Base-by-base conservation (phyloP, 352 stramenopile species). In the Phytopythium oedochilum region DNA sequence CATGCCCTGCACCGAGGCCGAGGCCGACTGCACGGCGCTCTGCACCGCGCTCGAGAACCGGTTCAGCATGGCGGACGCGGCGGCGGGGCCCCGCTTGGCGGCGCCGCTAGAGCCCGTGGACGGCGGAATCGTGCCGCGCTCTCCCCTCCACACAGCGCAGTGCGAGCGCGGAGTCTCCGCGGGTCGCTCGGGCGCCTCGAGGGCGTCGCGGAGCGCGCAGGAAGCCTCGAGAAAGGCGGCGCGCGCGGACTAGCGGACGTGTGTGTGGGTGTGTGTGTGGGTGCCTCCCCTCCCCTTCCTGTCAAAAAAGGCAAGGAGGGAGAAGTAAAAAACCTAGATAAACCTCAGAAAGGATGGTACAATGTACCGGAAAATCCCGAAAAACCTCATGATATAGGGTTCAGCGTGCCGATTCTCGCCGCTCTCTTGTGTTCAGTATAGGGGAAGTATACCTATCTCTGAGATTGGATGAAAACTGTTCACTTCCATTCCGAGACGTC, bases 31-130 rank as follows among this genome's bases (percentile, higher is more conserved):
- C 29, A 68, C 70, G 20, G 60, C 73, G 23, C 73, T 83, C 54
- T 83, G 71, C 47, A 92, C 78, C 54, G 70, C 79, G 66, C 78
- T 88, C 50, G 79, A 89, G 58, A 92, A 80, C 48, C 75, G 78
- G 59, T 90, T 92, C 50, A 92, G 80, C 82, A 92, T 92, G 48
- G 48, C 48, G 48, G 48, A 54, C 31, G 48, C 46, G 25, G 29
- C 46, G 28, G 46, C 46, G 28, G 46, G 46, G 17, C 18, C 32
- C 18, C 46, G 46, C 46, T 53, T 53, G 14, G 29, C 29, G 46
- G 32, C 29, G 46, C 17, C 46, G 46, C 28, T 53, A 0, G 46
- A n/a, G 28, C 9, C 29, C 18, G 46, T 40, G 29, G 46, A 25
- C 46, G 46, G 26, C 31, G 31, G 6, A 25, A 35, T 52, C 45